These are phyloP conservation scores for Metarhizium humberi DNA, from an alignment of 2,329 filamentous ascomycete genomes.

Conservation along the genomic window DNA sequence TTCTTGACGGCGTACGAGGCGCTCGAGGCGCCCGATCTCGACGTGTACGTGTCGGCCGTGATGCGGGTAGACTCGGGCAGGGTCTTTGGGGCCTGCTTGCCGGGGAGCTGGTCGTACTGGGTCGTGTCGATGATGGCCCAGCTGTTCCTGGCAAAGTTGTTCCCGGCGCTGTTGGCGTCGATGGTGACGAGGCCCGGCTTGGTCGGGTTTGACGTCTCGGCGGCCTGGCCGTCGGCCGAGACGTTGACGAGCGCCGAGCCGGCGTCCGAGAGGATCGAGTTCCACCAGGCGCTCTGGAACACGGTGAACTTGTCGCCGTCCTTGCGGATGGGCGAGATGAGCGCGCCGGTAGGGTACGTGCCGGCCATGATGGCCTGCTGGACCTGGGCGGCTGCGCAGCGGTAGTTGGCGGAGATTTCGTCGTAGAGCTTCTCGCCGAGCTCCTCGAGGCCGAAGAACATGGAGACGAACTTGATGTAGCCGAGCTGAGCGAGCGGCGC, in stretches of 20 bases:
- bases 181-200: not conserved
- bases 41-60: too few species aligned
- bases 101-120: constrained; percentile 5
- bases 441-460: constrained; percentile 5
- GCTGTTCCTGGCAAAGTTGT: not conserved
- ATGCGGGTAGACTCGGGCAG: not conserved
- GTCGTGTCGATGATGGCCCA: constrained; percentile 8
- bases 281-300: constrained; percentile 6
- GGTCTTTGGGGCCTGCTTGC: not conserved
- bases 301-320: constrained; percentile 4
- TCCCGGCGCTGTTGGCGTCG: not conserved
- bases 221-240: not conserved
- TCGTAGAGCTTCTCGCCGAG: constrained; percentile 2
- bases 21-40: not conserved
- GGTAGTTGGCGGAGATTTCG: constrained; percentile 2
- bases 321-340: constrained; percentile 3
- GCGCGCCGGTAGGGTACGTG: not conserved
- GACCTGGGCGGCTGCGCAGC: constrained; percentile 4
- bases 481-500: constrained; percentile 4
- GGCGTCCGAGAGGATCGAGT: constrained; percentile 2
- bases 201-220: not conserved
- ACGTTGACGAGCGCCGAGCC: constrained; percentile 1
- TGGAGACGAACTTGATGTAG: constrained; percentile 8
- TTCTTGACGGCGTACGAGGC: constrained; percentile 1
- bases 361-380: constrained; percentile 3